Percentiles rank a stretch among this genome's conserved stretches.
These are phyloP conservation scores for Trametes cinnabarina DNA, from an alignment of 768 basidiomycete genomes.

Conservation along the genomic window DNA sequence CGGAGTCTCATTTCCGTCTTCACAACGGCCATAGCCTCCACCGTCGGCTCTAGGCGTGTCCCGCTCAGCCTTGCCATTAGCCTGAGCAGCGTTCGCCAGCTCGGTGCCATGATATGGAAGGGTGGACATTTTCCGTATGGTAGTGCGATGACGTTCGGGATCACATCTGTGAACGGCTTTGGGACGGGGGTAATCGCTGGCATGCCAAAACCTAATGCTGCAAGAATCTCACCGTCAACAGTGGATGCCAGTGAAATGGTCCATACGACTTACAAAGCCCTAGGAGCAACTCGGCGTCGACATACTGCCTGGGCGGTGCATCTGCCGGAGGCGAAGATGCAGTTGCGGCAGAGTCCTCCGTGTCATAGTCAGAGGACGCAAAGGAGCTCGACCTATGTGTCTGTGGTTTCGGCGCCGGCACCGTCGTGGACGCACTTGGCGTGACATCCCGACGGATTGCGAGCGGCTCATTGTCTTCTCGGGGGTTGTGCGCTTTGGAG, in stretches of 20 bases:
- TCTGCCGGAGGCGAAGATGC: not conserved
- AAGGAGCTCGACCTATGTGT: not conserved
- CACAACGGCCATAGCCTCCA: slow-evolving; percentile 60
- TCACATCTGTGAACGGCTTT: slow-evolving; percentile 47
- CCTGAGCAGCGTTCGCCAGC: slow-evolving; percentile 71
- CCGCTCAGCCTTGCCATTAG: slow-evolving; percentile 72
- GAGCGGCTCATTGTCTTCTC: slow-evolving; percentile 7
- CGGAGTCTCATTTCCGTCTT: slow-evolving; percentile 61
- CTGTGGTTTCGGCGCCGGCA: not conserved
- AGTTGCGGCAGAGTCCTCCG: not conserved
- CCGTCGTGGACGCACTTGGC: not conserved
- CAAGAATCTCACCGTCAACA: not conserved
- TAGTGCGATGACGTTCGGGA: slow-evolving; percentile 74
- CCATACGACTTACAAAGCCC: slow-evolving; percentile 65
- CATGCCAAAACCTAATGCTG: slow-evolving; percentile 67
- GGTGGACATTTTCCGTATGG: slow-evolving; percentile 67
- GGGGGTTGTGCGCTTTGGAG: not conserved
- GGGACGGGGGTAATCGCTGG: slow-evolving; percentile 52
- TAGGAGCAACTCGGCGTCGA: slow-evolving; percentile 24
- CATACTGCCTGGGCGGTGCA: slow-evolving; percentile 16
- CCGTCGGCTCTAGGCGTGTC: slow-evolving; percentile 66
- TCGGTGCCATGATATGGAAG: slow-evolving; percentile 70
- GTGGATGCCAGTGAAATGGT: too few relatives aligned
- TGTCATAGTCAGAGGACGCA: not conserved
- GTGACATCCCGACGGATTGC: slow-evolving; percentile 8